Conservation (phyloP, 139 green algal genomes). For the Trebouxia sp. region DNA sequence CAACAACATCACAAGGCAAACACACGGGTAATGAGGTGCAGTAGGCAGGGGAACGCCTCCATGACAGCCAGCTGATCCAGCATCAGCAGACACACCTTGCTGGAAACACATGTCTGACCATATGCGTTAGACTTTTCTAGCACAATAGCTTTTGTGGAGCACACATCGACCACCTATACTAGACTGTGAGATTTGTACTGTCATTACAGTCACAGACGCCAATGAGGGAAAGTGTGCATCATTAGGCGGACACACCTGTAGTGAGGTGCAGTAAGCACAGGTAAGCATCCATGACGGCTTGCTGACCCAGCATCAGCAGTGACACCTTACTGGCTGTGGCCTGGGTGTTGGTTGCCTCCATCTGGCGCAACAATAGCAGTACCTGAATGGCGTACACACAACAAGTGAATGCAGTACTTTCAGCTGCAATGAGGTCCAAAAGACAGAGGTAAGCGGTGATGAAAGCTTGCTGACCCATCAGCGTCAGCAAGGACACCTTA, state of each 20-base stretch:
- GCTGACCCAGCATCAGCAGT: conserved; percentile 70
- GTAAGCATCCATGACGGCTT: conserved; percentile 88
- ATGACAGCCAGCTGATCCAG: too few relatives aligned
- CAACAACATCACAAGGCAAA: too few relatives aligned
- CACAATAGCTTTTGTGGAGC: too few relatives aligned
- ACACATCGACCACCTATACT: too few relatives aligned
- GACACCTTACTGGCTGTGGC: conserved; percentile 63
- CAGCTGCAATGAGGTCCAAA: background rate
- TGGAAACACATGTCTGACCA: too few relatives aligned
- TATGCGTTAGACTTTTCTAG: too few relatives aligned
- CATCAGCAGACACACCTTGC: too few relatives aligned
- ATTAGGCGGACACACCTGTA: conserved; percentile 31
- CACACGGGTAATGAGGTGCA: too few relatives aligned
- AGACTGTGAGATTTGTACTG: too few relatives aligned
- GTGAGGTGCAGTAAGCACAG: conserved; percentile 89
- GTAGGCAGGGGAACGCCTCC: too few relatives aligned
- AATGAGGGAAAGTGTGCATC: background rate
- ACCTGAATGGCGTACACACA: conserved; percentile 50
- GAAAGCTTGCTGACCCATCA: background rate
- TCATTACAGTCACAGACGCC: background rate
- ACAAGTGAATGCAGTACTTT: background rate
- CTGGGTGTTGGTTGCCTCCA: conserved; percentile 61
- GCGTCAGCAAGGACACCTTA: background rate
- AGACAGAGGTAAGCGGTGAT: background rate
- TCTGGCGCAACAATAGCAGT: conserved; percentile 76